Percentiles rank a stretch among this genome's conserved stretches.
Conservation (phyloP, 495 filamentous ascomycete genomes). For the Lichenothelia convexa region DNA sequence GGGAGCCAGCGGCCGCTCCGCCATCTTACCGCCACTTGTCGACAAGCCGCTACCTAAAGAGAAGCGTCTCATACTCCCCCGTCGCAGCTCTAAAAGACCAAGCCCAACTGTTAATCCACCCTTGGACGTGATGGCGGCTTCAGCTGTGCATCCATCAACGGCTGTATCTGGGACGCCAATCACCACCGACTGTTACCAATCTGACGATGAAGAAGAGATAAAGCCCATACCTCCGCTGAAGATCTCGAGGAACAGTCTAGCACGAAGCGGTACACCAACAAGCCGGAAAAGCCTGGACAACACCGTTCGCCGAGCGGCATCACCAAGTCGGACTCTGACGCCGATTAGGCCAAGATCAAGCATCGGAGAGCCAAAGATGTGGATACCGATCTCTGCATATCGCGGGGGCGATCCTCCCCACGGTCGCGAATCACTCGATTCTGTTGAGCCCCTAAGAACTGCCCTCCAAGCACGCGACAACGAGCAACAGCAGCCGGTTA, state of each 20-base stretch:
- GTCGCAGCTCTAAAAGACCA: constrained; percentile 1
- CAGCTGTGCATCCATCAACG: no score
- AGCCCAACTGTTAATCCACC: neutral
- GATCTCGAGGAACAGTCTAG: constrained; percentile 18
- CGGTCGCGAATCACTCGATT: no score
- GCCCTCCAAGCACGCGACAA: no score
- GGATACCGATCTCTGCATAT: no score
- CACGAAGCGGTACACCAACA: constrained; percentile 15
- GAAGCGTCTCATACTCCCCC: neutral
- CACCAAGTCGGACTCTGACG: constrained; percentile 8
- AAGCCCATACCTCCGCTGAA: constrained; percentile 22
- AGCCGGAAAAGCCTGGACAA: no score
- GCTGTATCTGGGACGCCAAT: no score
- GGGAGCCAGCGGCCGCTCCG: constrained; percentile 29
- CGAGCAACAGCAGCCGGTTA: constrained; percentile 36
- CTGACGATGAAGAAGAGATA: constrained; percentile 17
- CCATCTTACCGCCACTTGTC: constrained; percentile 21
- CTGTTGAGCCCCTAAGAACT: no score
- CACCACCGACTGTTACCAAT: no score
- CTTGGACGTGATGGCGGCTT: no score
- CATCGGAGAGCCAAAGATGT: no score
- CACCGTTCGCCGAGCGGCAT: constrained; percentile 6
- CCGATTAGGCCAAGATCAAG: constrained; percentile 3
- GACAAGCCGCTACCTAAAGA: constrained; percentile 1
- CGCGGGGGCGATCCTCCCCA: no score